Evolutionary conservation across 1,284 basidiomycete species (phyloP), one percentile per base, ranked within the genome.

Genomic region (Trametes polyzona): DNA sequence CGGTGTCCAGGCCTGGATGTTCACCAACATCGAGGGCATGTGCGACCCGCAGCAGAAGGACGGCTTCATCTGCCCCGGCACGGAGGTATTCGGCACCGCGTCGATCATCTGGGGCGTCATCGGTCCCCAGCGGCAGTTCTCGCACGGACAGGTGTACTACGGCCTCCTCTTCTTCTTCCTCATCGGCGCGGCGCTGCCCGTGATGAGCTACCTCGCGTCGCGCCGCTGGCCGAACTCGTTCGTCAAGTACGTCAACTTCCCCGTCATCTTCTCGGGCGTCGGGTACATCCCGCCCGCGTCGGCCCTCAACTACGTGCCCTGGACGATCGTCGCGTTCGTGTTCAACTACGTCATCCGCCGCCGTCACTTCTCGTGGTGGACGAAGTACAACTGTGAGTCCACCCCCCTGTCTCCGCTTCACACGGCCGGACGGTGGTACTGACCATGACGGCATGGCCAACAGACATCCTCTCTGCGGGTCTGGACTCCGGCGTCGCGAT

Each of bases 241-340:
- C 74, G 84, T 86, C 80, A 79, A 87, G 58, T 92, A 88, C 69
- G 76, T 92, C 70, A 92, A 92, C 74, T 81, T 91, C 52, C 90
- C 92, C 17, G 65, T 73, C 36, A 67, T 74, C 47, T 71, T 77
- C 57, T 68, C 67, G 37, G 75, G 75, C 43, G 71, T 71, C 39
- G 55, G 63, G 33, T 65, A 54, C 47, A 73, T 76, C 24, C 79
- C 79, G 0, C 77, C 77, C 12, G 77, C 78, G 16, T 71, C 70
- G 6, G 76, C 77, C 4, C 69, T 79, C 57, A 80, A 80, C 66
- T 79, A 77, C 62, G 72, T 73, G 4, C 71, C 73, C 4, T 76
- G 74, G 74, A 68, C 71, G 33, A 65, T 76, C 58, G 70, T 73
- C 33, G 75, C 72, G 7, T 76, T 76, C 59, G 65, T 75, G 51